Conservation (phyloP, 106 monocot genomes). For the Iris macrosiphon region DNA sequence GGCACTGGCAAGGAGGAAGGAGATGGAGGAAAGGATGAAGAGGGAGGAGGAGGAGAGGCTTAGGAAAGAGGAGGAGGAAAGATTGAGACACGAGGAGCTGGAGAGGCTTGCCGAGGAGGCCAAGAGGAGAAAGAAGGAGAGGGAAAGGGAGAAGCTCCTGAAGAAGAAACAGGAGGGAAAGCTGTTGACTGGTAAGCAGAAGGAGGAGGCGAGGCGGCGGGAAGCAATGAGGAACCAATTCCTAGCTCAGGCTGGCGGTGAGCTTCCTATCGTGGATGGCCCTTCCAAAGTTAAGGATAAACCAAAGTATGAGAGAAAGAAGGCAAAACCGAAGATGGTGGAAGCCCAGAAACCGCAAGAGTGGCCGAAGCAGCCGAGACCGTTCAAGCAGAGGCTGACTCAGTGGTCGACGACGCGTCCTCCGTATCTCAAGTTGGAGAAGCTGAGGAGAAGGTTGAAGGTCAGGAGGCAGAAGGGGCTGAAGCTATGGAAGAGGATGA, state of each 20-base stretch:
- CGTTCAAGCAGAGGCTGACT: slow-evolving; percentile 34
- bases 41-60: slow-evolving; percentile 79
- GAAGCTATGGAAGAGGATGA: slow-evolving; percentile 51
- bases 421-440: slow-evolving; percentile 35
- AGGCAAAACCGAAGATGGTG: slow-evolving; percentile 9
- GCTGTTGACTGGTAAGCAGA: slow-evolving; percentile 71
- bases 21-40: slow-evolving; percentile 63
- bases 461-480: slow-evolving; percentile 25
- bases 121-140: slow-evolving; percentile 82
- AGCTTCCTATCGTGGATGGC: slow-evolving; percentile 16
- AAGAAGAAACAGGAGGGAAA: slow-evolving; percentile 80
- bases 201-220: slow-evolving; percentile 61
- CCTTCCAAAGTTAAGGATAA: slow-evolving; percentile 56
- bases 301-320: slow-evolving; percentile 62
- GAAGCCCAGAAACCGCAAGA: slow-evolving; percentile 18
- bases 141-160: slow-evolving; percentile 69
- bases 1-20: slow-evolving; percentile 60
- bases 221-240: slow-evolving; percentile 78
- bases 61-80: slow-evolving; percentile 77
- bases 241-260: slow-evolving; percentile 36
- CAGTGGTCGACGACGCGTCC: slow-evolving; percentile 18
- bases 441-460: slow-evolving; percentile 46
- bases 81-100: slow-evolving; percentile 43
- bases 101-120: slow-evolving; percentile 73
- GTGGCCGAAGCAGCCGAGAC: slow-evolving; percentile 20